Evolutionary conservation across 2,329 filamentous ascomycete species (phyloP), one percentile per base, ranked within the genome.

Genomic region (Botrytis porri): DNA sequence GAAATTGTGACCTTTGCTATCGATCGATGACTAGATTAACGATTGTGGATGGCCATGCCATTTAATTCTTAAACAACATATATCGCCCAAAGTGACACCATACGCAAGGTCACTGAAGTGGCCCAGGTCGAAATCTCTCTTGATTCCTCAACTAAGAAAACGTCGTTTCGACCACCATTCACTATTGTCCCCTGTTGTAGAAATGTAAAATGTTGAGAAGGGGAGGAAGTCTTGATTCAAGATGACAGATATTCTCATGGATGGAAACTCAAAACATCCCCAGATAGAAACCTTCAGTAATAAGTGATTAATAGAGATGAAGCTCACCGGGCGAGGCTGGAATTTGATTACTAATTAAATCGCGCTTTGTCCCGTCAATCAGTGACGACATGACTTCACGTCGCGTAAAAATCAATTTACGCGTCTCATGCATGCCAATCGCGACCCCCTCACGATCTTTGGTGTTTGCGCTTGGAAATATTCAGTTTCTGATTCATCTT

Each of bases 321-420:
- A 6, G 35, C 18, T 57, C 64, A 41, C 25, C 64, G 48, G 35
- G 25, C 10, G 5, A 25, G 5, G 14, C 29, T 57, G 7, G 3
- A 14, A 2, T 9, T 7, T 29, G 48, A 57, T 69, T 57, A 69
- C 65, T 57, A 57, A 57, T 69, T 20, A 32, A 22, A 29, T 69
- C 65, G 57, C 65, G 51, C n/a, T 22, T 69, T 43, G 18, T 43
- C 63, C 37, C 48, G 48, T 69, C 64, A 54, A 41, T 54, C 12
- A 67, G 59, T 70, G 69, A 70, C 41, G 69, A 64, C 41, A 62
- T 64, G 57, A 70, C 57, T 70, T 37, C 57, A 70, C 57, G 29
- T 70, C 69, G 69, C 69, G 57, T 70, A 22, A 64, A 70, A 70
- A 63, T 64, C 45, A 70, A 64, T 70, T 45, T 37, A 70, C 69